These are phyloP conservation scores for Thoreauomyces humboldtii DNA, from an alignment of 192 early-diverging fungal genomes.

Conservation along the genomic window DNA sequence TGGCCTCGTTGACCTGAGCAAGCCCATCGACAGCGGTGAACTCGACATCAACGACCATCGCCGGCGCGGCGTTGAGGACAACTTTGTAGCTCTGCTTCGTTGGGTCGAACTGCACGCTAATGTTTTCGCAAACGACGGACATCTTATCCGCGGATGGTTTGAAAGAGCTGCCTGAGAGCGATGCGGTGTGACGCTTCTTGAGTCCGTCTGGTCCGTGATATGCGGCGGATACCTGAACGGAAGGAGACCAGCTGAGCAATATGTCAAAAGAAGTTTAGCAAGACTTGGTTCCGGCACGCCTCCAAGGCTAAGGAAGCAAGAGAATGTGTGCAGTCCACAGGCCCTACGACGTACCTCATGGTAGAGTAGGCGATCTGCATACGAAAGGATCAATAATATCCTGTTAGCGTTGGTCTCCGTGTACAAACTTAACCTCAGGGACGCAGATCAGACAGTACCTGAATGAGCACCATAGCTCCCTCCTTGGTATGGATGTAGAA, in stretches of 20 bases:
- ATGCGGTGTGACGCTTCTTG: slow-evolving; percentile 65
- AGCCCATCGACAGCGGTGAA: slow-evolving; percentile 66
- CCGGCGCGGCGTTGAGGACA: slow-evolving; percentile 41
- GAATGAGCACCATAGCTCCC: slow-evolving; percentile 80
- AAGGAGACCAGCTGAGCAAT: slow-evolving; percentile 21
- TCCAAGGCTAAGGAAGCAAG: not conserved
- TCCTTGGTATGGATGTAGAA: slow-evolving; percentile 74
- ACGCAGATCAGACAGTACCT: slow-evolving; percentile 46
- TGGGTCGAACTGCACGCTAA: slow-evolving; percentile 57
- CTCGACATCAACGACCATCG: slow-evolving; percentile 65
- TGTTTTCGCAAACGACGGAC: slow-evolving; percentile 73
- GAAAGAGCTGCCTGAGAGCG: slow-evolving; percentile 65
- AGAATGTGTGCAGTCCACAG: slow-evolving; percentile 1
- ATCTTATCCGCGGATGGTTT: slow-evolving; percentile 66
- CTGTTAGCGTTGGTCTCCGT: not conserved
- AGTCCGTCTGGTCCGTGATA: slow-evolving; percentile 66
- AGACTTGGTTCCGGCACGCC: not conserved
- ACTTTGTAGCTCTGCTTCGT: slow-evolving; percentile 46
- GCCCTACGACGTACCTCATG: slow-evolving; percentile 39
- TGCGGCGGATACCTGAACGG: slow-evolving; percentile 46
- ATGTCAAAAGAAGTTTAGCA: not conserved
- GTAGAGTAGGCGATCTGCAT: slow-evolving; percentile 73
- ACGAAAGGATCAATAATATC: not conserved
- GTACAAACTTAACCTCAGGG: not conserved
- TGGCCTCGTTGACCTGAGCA: slow-evolving; percentile 83